A percentile compares a stretch with the other conserved stretches of the same genome.
These are phyloP conservation scores for Fusarium sp. DNA, from an alignment of 2,329 filamentous ascomycete species.

Conservation along the genomic window DNA sequence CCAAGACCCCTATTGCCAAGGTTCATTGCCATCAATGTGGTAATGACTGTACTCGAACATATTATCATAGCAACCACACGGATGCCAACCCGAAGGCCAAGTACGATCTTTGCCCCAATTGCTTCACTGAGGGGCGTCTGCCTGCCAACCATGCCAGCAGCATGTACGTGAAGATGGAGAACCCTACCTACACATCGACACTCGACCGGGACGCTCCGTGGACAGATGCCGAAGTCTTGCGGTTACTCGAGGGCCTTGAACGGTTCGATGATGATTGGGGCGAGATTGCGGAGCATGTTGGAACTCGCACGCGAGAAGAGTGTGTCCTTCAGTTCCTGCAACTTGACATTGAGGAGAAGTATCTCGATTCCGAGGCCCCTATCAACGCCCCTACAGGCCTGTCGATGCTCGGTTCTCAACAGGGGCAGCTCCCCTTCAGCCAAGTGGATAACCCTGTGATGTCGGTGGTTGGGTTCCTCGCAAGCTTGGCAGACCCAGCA, in stretches of 20 bases:
- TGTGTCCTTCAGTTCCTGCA: constrained; percentile 97
- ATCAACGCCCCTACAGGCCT: constrained; percentile 71
- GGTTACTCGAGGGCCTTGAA: constrained; percentile 91
- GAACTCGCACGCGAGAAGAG: constrained; percentile 92
- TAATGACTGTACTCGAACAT: constrained; percentile 83
- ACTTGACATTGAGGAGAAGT: constrained; percentile 97
- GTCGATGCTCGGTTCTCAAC: constrained; percentile 78
- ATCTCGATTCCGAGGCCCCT: constrained; percentile 81
- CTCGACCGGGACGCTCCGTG: constrained; percentile 89
- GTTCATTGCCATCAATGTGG: constrained; percentile 93
- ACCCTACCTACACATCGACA: constrained; percentile 84
- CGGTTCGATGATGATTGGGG: constrained; percentile 97
- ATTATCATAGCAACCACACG: constrained; percentile 72
- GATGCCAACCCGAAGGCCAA: constrained; percentile 78
- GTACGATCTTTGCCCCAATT: constrained; percentile 92
- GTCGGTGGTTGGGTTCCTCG: constrained; percentile 95
- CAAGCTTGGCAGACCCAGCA: constrained; percentile 89
- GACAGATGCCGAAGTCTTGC: constrained; percentile 91
- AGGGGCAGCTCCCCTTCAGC: constrained; percentile 89
- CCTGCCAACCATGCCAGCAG: constrained; percentile 83
- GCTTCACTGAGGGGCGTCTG: constrained; percentile 87
- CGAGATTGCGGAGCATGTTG: constrained; percentile 91
- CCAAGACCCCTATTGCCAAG: constrained; percentile 77
- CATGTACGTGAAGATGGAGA: constrained; percentile 92
- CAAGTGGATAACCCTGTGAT: constrained; percentile 97